Percentiles rank a stretch among this genome's conserved stretches.
These are phyloP conservation scores for Torulaspora franciscae DNA, from an alignment of 805 yeast species.

Conservation along the genomic window DNA sequence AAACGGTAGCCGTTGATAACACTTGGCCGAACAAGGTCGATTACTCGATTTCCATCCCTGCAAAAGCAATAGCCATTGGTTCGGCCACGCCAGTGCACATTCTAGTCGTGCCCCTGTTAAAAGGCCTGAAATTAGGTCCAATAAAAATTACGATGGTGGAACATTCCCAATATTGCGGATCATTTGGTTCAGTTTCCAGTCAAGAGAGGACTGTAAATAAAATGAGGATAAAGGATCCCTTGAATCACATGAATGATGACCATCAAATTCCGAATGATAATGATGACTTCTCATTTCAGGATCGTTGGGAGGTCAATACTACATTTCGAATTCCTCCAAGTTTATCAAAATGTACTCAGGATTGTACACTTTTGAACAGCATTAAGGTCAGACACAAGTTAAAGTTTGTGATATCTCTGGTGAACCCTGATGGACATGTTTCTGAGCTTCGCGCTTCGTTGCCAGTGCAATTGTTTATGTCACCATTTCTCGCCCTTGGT, in stretches of 20 bases:
- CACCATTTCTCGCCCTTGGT: conserved; percentile 72
- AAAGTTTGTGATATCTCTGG: conserved; percentile 69
- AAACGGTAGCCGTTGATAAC: conserved; percentile 89
- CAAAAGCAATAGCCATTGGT: conserved; percentile 88
- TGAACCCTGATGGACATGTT: conserved; percentile 87
- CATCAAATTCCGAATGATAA: conserved; percentile 28
- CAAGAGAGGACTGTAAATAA: conserved; percentile 63
- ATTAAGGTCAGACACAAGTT: conserved; percentile 86
- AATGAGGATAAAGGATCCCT: conserved; percentile 40
- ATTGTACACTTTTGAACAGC: conserved; percentile 63
- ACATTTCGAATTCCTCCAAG: conserved; percentile 64
- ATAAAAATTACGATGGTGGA: conserved; percentile 67
- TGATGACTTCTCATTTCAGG: conserved; percentile 37
- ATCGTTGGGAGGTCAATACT: conserved; percentile 70
- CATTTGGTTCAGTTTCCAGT: conserved; percentile 50
- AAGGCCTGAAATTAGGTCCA: conserved; percentile 76
- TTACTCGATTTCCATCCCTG: conserved; percentile 78
- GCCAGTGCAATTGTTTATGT: conserved; percentile 70
- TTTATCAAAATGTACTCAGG: conserved; percentile 76
- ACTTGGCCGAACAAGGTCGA: conserved; percentile 95
- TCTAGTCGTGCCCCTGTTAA: conserved; percentile 69
- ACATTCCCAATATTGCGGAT: conserved; percentile 55
- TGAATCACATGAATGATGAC: conserved; percentile 27
- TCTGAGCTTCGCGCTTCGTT: conserved; percentile 88
- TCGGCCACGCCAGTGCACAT: conserved; percentile 66